A percentile compares a stretch with the other conserved stretches of the same genome.
These are phyloP conservation scores for Cajanus cajan DNA, from an alignment of 306 rosid species.

Conservation along the genomic window DNA sequence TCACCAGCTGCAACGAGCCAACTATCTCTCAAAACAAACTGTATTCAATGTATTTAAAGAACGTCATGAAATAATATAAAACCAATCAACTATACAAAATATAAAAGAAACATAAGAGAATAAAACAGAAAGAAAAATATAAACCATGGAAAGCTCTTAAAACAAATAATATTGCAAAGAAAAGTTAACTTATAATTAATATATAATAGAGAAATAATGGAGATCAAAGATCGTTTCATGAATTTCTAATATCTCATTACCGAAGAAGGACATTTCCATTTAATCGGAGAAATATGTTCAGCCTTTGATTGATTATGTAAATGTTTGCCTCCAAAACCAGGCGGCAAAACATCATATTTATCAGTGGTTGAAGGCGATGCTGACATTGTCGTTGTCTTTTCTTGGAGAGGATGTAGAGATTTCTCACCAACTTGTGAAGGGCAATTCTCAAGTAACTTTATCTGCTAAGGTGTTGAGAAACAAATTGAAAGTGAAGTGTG, in stretches of 20 bases:
- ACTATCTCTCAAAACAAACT: conserved; percentile 41
- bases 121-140: background rate
- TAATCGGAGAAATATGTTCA: conserved; percentile 33
- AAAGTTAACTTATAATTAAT: background rate
- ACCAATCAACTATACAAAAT: background rate
- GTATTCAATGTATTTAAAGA: conserved; percentile 8
- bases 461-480: conserved; percentile 38
- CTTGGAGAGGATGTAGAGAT: conserved; percentile 48
- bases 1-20: conserved; percentile 78
- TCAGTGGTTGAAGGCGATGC: conserved; percentile 37
- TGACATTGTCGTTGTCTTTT: conserved; percentile 38
- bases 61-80: background rate
- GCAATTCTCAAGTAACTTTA: conserved; percentile 56
- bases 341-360: conserved; percentile 52
- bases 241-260: conserved; percentile 37
- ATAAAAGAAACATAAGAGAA: background rate
- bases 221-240: background rate
- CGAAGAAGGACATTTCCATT: conserved; percentile 68
- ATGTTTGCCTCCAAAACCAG: conserved; percentile 57
- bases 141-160: background rate
- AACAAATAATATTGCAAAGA: conserved; percentile 20
- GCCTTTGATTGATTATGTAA: conserved; percentile 29
- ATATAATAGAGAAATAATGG: background rate
- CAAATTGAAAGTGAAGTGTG: background rate
- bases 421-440: conserved; percentile 47